Evolutionary conservation across 2,329 filamentous ascomycete genomes (phyloP), one percentile per base, ranked within the genome.

Genomic region (Clarireedia monteithiana): DNA sequence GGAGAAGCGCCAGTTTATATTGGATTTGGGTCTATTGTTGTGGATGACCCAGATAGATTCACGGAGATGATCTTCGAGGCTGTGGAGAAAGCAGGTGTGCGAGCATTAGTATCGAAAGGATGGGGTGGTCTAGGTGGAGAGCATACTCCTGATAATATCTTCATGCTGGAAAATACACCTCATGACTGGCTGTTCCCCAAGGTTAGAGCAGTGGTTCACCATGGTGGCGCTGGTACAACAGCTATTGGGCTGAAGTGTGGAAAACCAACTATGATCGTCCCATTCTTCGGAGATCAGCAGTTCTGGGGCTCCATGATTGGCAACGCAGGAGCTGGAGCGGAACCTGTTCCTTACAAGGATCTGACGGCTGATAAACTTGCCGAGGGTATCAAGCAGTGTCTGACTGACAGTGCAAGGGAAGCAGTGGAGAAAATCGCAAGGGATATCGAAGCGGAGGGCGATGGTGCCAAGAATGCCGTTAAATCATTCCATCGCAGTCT

Each of bases 211-310:
- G 85, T 85, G 3, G 81, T 90, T 1, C 87, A 89, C 59, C 87
- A 90, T 60, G 87, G 87, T n/a, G 87, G 87, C 12, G 88, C 88
- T 0, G 87, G 87, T 2, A 91, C 87, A 0, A 88, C 86, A 0
- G 87, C 87, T 1, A 86, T 86, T 48, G 85, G 85, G 1, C 74
- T 91, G 34, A 88, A 86, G 67, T 85, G 80, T 60, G 87, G 79
- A 3, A 81, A 80, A 63, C 87, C 87, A 0, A 89, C 84, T 5
- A 86, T 89, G 80, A 80, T 90, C 26, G 84, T 91, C 2, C 87
- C 87, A 0, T 91, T 91, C 71, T 91, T 91, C 61, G 87, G 87
- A 2, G 87, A 91, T 65, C 87, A 91, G 52, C 79, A 85, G 49
- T 91, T 91, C 66, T 91, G 88, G 87, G 87, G 86, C 2, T 75